A percentile compares a stretch with the other conserved stretches of the same genome.
Evolutionary conservation across 163 green algal genomes (phyloP).

Genomic region (Chlamydomonas reinhardtii): DNA sequence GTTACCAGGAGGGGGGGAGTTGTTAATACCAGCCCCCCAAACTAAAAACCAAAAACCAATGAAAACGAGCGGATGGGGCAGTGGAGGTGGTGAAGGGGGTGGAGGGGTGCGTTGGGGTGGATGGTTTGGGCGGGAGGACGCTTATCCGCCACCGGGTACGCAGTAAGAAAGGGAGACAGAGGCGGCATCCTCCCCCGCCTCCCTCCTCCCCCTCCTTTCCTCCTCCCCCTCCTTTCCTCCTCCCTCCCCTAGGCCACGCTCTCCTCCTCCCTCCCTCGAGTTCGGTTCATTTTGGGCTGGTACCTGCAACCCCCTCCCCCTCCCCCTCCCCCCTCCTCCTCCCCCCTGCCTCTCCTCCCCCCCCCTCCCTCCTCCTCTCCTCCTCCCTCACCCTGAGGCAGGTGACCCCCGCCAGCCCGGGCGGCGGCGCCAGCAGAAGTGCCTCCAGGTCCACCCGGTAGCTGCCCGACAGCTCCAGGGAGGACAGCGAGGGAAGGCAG

Average conservation of each 20-base stretch:
- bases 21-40: too few relatives aligned
- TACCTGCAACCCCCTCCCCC: too few relatives aligned
- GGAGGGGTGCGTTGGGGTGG: too few relatives aligned
- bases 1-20: too few relatives aligned
- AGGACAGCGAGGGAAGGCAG: constrained; percentile 13
- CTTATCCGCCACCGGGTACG: too few relatives aligned
- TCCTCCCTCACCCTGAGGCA: neutral
- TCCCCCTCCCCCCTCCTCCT: neutral
- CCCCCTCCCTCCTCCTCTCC: neutral
- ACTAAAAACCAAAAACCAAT: too few relatives aligned
- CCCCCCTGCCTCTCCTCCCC: neutral
- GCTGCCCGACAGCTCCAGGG: neutral
- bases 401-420: neutral
- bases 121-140: too few relatives aligned
- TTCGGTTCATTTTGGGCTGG: too few relatives aligned
- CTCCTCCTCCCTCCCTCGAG: neutral
- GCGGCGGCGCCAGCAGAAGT: constrained; percentile 15
- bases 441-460: constrained; percentile 25
- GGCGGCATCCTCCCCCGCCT: neutral
- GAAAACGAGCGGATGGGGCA: too few relatives aligned
- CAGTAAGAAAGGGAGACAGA: too few relatives aligned
- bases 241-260: too few relatives aligned
- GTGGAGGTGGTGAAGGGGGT: too few relatives aligned
- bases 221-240: neutral
- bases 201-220: neutral